phyloP scores from a whole-genome alignment of 140 eudicot genomes.

The Artemisia princeps region DNA sequence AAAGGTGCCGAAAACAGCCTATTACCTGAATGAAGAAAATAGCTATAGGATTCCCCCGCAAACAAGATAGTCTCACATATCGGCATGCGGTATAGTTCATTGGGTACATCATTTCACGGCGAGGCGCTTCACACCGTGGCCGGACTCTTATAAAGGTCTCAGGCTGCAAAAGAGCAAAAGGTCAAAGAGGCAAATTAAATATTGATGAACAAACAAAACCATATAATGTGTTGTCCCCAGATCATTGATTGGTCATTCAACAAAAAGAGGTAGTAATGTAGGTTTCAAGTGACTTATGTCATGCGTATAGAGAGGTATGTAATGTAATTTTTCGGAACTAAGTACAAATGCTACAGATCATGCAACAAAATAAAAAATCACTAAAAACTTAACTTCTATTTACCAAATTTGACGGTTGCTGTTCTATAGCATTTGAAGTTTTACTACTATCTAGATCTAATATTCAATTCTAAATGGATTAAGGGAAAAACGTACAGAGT shows the following conservation, averaged over 20 bases:
- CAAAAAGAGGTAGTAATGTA: not conserved
- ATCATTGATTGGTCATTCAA: not conserved
- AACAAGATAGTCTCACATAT: constrained; percentile 81
- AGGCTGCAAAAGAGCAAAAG: constrained; percentile 44
- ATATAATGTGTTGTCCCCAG: not conserved
- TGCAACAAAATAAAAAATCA: not conserved
- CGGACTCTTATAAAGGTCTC: constrained; percentile 83
- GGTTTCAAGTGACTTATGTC: not conserved
- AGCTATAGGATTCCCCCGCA: constrained; percentile 94
- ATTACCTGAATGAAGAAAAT: constrained; percentile 84
- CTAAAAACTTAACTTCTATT: not conserved
- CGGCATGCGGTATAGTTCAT: constrained; percentile 83
- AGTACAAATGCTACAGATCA: not conserved
- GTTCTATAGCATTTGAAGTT: not conserved
- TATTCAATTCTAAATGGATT: too few relatives aligned
- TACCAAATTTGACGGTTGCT: not conserved
- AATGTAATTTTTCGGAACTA: not conserved
- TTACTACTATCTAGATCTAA: not conserved
- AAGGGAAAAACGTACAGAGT: not conserved
- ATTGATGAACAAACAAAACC: not conserved
- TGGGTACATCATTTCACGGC: constrained; percentile 89
- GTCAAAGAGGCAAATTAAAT: constrained; percentile 6
- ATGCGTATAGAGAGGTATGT: not conserved
- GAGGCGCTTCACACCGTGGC: constrained; percentile 95
- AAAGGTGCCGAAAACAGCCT: not conserved